Conservation (phyloP, 2,329 filamentous ascomycete species). For the Hypoxylon sp. region DNA sequence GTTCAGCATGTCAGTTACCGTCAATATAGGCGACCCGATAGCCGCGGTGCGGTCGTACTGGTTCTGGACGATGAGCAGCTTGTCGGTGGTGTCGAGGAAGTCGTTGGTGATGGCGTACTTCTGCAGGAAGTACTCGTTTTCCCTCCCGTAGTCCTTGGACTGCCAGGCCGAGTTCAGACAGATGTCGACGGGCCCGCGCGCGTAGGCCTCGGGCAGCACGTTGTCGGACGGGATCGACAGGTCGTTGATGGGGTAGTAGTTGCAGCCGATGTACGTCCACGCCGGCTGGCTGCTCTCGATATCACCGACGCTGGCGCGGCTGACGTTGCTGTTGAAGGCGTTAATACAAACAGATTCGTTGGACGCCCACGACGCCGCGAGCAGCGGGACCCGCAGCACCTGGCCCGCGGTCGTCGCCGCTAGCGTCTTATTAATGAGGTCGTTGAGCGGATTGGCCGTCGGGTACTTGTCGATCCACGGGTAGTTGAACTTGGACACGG, state of each 20-base stretch:
- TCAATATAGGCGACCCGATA: constrained; percentile 35
- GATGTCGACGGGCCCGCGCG: constrained; percentile 30
- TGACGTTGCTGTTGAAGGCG: constrained; percentile 33
- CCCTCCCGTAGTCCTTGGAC: constrained; percentile 26
- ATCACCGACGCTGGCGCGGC: constrained; percentile 20
- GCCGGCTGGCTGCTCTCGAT: constrained; percentile 24
- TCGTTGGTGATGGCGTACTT: constrained; percentile 34
- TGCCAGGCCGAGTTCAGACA: constrained; percentile 26
- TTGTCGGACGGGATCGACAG: constrained; percentile 33
- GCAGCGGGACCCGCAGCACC: constrained; percentile 37
- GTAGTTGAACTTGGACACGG: constrained; percentile 39
- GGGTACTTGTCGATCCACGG: constrained; percentile 35
- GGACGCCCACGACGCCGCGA: constrained; percentile 33
- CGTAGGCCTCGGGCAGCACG: constrained; percentile 32
- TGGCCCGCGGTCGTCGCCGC: constrained; percentile 23
- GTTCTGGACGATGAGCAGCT: constrained; percentile 37
- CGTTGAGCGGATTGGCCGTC: constrained; percentile 28
- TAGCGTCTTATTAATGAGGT: constrained; percentile 32
- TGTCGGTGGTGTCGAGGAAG: constrained; percentile 22
- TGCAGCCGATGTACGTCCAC: constrained; percentile 30
- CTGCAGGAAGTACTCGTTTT: constrained; percentile 41
- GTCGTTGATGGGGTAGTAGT: constrained; percentile 37
- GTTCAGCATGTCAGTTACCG: constrained; percentile 21
- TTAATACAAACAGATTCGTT: constrained; percentile 33
- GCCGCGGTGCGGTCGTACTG: constrained; percentile 34